Evolutionary conservation across 2,329 filamentous ascomycete genomes (phyloP), one percentile per base, ranked within the genome.

Genomic region (Sclerotinia trifoliorum): DNA sequence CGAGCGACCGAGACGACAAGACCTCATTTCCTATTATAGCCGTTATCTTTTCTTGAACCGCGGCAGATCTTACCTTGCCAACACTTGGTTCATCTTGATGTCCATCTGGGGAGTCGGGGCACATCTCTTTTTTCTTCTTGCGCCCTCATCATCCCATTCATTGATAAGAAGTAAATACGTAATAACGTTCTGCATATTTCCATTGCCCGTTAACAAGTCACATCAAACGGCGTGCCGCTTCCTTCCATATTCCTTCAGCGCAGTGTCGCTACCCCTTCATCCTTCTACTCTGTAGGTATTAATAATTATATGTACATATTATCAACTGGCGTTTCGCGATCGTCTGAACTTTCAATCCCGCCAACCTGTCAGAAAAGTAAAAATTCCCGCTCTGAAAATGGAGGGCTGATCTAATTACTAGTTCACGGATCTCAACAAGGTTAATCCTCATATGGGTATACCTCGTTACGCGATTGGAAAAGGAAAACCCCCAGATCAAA

Each of bases 401-500:
- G 32, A 56, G 19, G 54, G 51, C 24, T 65, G 35, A 46, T 55
- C 62, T 46, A 55, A 42, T 32, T 44, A 19, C 42, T 44, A 42
- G n/a, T 44, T 24, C 11, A 65, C 8, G 24, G 11, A 61, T 62
- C 26, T 46, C 46, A 52, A 60, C 55, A 52, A 51, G 65, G 65
- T 39, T 42, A 1, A 62, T 52, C 55, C 65, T 51, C 19, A 51
- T 17, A 19, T 39, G 35, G 44, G 35, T 42, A 51, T 24, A 39
- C 17, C 35, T 52, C 8, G 24, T 32, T 52, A 24, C 49, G 49
- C 29, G 46, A 54, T 54, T 64, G 55, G 56, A 44, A 26, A 35
- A 60, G 51, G 21, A 58, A 49, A 61, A 42, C 39, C 39, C 39
- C 39, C 39, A 42, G 65, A 67, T 67, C 65, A 54, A 44, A 54